These are phyloP conservation scores for Malus domestica DNA, from an alignment of 306 rosid species.

Conservation along the genomic window ASM211411v1 NC_041798.1:26916501-26917000, in stretches of 20 bases:
- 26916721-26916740: constrained; percentile 41
- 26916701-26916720: constrained; percentile 74
- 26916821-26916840: constrained; percentile 42
- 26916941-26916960: constrained; percentile 62
- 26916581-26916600: background rate
- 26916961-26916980: constrained; percentile 56
- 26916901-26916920: constrained; percentile 65
- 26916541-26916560: background rate
- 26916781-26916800: constrained; percentile 24
- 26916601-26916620: background rate
- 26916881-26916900: constrained; percentile 76
- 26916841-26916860: constrained; percentile 24
- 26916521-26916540: background rate
- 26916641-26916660: background rate
- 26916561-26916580: background rate
- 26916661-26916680: constrained; percentile 30
- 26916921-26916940: constrained; percentile 86
- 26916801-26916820: constrained; percentile 70
- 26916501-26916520: background rate
- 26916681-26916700: constrained; percentile 49
- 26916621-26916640: background rate
- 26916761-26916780: constrained; percentile 31
- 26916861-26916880: constrained; percentile 37
- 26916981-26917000: constrained; percentile 19
- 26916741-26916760: constrained; percentile 34